Evolutionary conservation across 2,329 filamentous ascomycete species (phyloP), one percentile per base, ranked within the genome.

Genomic region (Penicillium sp.): DNA sequence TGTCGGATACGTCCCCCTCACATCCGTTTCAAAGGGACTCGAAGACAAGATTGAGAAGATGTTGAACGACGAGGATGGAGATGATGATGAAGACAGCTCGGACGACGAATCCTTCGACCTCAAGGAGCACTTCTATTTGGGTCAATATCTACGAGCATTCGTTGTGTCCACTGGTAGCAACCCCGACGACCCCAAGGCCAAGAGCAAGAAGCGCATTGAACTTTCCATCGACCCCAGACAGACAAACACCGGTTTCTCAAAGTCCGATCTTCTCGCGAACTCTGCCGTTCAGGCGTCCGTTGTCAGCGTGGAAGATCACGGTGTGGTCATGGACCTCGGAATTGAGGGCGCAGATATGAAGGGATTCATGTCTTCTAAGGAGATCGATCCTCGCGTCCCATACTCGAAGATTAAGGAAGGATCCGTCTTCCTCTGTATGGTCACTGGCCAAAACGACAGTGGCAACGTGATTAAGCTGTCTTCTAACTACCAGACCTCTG

Each of bases 281-380:
- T 82, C 80, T 60, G 92, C 89, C 43, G 78, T 97, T 18, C 95
- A 97, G 81, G 93, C 92, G 2, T 88, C 92, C 0, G 87, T 99
- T 24, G 76, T 83, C 47, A 99, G 93, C 72, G 88, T 95, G n/a
- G 93, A 99, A 73, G 95, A 99, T 65, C 92, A 96, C 67, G 94
- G 94, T 57, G 83, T 94, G 54, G 84, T 97, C 52, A 96, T 99
- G 91, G 91, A 97, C 63, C 76, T 97, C 36, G 91, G 91, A 16
- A 78, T 97, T 6, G 80, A 86, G 34, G 84, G 86, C 49, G 76
- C 81, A 31, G 81, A 84, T 36, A 72, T 92, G 48, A 87, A 86
- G 56, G 94, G 90, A 3, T 99, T 99, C 75, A 81, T 99, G 67
- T 84, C 91, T 5, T 89, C 88, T 57, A 91, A 88, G 67, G 92